Conservation (phyloP, 257 asterid species). For the Cordia subcordata region DNA sequence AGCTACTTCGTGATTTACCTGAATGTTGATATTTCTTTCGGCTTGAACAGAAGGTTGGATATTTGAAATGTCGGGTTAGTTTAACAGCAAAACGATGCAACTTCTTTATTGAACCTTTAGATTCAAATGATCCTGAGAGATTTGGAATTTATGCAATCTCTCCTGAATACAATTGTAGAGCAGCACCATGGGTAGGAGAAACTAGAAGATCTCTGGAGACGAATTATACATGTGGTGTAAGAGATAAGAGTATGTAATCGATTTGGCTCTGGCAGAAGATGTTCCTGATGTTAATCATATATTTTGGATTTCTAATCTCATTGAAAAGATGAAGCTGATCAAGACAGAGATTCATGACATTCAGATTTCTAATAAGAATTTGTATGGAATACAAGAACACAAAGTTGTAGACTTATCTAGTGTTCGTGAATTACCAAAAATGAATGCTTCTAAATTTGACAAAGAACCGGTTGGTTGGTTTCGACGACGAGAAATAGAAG, state of each 20-base stretch:
- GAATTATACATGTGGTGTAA: not conserved
- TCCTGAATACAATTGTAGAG: not conserved
- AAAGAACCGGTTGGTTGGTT: not conserved
- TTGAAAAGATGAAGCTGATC: not conserved
- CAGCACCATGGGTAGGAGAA: not conserved
- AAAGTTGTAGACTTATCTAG: not conserved
- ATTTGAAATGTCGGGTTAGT: too few relatives aligned
- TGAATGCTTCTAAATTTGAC: not conserved
- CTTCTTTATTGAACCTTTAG: too few relatives aligned
- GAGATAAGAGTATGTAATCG: not conserved
- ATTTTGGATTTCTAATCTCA: not conserved
- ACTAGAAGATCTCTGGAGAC: not conserved
- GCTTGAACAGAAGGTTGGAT: too few relatives aligned
- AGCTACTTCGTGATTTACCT: too few relatives aligned
- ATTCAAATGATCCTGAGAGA: not conserved
- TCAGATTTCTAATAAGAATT: not conserved
- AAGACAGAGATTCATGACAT: not conserved
- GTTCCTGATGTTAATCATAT: too few relatives aligned
- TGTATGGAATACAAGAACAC: not conserved
- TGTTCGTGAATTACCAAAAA: too few relatives aligned
- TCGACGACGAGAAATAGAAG: not conserved
- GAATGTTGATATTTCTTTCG: too few relatives aligned
- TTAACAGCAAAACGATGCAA: too few relatives aligned
- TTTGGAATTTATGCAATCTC: not conserved
- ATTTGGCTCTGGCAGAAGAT: not conserved